Evolutionary conservation across 306 rosid species (phyloP).

Genomic region (Cicer cuneatum): DNA sequence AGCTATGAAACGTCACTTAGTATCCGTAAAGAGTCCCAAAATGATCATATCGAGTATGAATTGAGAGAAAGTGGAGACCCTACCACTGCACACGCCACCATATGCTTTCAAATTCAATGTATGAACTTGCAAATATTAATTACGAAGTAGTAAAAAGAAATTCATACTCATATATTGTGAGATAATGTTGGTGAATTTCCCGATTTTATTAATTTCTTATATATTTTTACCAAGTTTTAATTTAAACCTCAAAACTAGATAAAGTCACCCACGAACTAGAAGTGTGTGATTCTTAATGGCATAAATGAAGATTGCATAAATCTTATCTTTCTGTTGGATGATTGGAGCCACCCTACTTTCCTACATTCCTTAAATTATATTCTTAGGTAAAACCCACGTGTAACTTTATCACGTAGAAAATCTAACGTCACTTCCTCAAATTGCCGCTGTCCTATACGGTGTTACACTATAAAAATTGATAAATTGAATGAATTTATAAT

Average conservation of each 20-base stretch:
- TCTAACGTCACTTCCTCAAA: constrained; percentile 36
- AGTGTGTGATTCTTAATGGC: constrained; percentile 23
- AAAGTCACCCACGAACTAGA: constrained; percentile 42
- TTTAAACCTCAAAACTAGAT: background rate
- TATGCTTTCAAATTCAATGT: constrained; percentile 6
- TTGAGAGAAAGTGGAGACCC: constrained; percentile 27
- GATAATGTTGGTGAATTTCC: constrained; percentile 23
- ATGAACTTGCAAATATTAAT: constrained; percentile 33
- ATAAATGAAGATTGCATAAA: background rate
- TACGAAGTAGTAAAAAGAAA: background rate
- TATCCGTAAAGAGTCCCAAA: constrained; percentile 8
- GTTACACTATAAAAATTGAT: too few relatives aligned
- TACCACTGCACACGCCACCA: background rate
- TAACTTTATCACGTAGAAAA: constrained; percentile 26
- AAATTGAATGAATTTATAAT: too few relatives aligned
- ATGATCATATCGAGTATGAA: background rate
- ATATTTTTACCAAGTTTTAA: too few relatives aligned
- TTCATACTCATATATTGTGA: background rate
- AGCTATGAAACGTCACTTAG: background rate
- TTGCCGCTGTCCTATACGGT: background rate
- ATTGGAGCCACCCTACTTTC: constrained; percentile 30
- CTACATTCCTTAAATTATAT: background rate
- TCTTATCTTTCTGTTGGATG: too few relatives aligned
- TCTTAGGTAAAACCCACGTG: constrained; percentile 24
- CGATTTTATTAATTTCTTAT: background rate